Evolutionary conservation across 1,284 basidiomycete species (phyloP).

Genomic region (Cerrena zonata): DNA sequence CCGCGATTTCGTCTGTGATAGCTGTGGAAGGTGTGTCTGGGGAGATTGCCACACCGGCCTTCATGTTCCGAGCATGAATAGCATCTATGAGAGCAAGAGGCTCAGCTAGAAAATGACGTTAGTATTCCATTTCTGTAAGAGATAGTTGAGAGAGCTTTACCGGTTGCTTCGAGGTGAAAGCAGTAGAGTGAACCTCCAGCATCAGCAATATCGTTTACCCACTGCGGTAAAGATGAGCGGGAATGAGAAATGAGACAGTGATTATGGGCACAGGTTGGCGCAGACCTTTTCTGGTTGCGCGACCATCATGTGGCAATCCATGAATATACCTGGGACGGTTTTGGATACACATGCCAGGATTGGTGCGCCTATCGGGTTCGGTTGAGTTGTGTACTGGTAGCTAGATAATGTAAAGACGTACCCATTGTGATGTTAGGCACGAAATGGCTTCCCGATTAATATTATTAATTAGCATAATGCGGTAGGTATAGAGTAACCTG

Average conservation of each 20-base stretch:
- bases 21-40: slow-evolving; percentile 83
- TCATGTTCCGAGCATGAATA: slow-evolving; percentile 78
- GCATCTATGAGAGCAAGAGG: slow-evolving; percentile 68
- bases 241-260: background rate
- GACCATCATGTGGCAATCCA: slow-evolving; percentile 99
- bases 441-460: slow-evolving; percentile 84
- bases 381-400: too few relatives aligned
- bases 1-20: slow-evolving; percentile 78
- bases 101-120: slow-evolving; percentile 44
- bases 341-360: slow-evolving; percentile 85
- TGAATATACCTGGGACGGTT: slow-evolving; percentile 89
- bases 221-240: slow-evolving; percentile 42
- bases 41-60: slow-evolving; percentile 89
- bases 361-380: slow-evolving; percentile 74
- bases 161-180: slow-evolving; percentile 94
- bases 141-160: slow-evolving; percentile 39
- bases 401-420: slow-evolving; percentile 27
- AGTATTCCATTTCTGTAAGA: background rate
- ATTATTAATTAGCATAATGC: slow-evolving; percentile 1
- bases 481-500: background rate
- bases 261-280: background rate
- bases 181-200: slow-evolving; percentile 94
- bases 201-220: slow-evolving; percentile 93
- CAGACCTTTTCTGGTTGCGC: slow-evolving; percentile 81
- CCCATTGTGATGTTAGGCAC: slow-evolving; percentile 98